Evolutionary conservation across 805 yeast genomes (phyloP).

Genomic region (Saturnispora besseyi): DNA sequence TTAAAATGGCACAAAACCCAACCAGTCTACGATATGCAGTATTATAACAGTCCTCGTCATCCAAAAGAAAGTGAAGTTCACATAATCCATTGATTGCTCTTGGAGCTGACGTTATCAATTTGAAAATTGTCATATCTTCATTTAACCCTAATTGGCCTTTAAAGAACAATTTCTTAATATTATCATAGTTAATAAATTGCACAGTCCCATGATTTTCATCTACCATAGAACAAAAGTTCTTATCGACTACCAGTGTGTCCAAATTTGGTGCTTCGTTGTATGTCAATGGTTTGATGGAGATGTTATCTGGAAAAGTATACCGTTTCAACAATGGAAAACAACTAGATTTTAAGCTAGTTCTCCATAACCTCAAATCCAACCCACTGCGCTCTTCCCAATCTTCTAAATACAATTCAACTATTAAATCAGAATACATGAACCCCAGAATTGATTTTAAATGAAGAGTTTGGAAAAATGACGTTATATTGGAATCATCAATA

Average conservation of each 20-base stretch:
- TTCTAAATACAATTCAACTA: constrained; percentile 21
- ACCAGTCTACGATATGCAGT: constrained; percentile 26
- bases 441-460: constrained; percentile 13
- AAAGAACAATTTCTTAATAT: constrained; percentile 17
- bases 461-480: constrained; percentile 16
- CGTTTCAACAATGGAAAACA: constrained; percentile 14
- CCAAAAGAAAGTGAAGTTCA: constrained; percentile 22
- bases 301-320: constrained; percentile 19
- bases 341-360: constrained; percentile 10
- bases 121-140: constrained; percentile 28
- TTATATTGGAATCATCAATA: constrained; percentile 7
- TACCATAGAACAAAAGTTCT: constrained; percentile 22
- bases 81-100: constrained; percentile 18
- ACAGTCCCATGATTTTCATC: constrained; percentile 20
- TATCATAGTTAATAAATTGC: constrained; percentile 18
- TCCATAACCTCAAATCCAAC: constrained; percentile 16
- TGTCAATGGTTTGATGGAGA: constrained; percentile 20
- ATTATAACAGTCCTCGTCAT: constrained; percentile 19
- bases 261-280: constrained; percentile 21
- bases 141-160: constrained; percentile 25
- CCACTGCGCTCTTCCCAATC: constrained; percentile 10
- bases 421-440: constrained; percentile 19
- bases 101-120: constrained; percentile 23
- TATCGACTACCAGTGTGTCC: constrained; percentile 19
- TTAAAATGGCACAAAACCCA: constrained; percentile 27